Evolutionary conservation across 805 yeast species (phyloP), one percentile per base, ranked within the genome.

Genomic region (Alloascoidea hylecoeti): DNA sequence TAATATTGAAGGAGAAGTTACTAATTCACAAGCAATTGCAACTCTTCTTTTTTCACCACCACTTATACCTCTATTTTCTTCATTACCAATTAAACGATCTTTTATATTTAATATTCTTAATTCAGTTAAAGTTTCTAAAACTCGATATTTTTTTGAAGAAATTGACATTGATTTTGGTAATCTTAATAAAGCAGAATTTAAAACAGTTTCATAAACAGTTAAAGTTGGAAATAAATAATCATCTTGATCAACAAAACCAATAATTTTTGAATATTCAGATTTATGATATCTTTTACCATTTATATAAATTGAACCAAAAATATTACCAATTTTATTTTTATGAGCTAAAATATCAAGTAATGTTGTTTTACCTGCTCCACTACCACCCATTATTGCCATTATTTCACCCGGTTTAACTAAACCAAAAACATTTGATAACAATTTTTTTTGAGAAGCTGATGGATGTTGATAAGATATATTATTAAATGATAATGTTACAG

Each of bases 351-450:
- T 86, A 52, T 92, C 98, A 38, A 92, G 61, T 34, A 92, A 60
- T 0, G 98, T 89, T 1, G 98, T 89, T 53, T 92, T 92, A 38
- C 98, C 98, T 12, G 98, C 97, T 37, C 98, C 98, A 0, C 96
- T 88, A 1, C 96, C 96, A 34, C 98, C 98, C 95, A 92, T 84
- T 33, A 92, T 85, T 0, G 98, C 97, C 53, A 86, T 56, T 43
- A 94, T 80, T 53, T 86, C 86, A 30, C 96, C 80, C 2, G 96
- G 95, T 38, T 73, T 72, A 2, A 78, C 95, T 12, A 74, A 47
- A 5, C 98, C 98, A 46, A 72, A 75, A 0, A 84, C 67, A 18
- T 68, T 63, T 9, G 69, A 64, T 41, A 92, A 64, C 3, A 92
- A 75, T 14, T 57, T 58, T 38, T 53, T 52, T 16, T 61, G 68